These are phyloP conservation scores for Pseudocercospora musae DNA, from an alignment of 2,329 filamentous ascomycete species.

Conservation along the genomic window DNA sequence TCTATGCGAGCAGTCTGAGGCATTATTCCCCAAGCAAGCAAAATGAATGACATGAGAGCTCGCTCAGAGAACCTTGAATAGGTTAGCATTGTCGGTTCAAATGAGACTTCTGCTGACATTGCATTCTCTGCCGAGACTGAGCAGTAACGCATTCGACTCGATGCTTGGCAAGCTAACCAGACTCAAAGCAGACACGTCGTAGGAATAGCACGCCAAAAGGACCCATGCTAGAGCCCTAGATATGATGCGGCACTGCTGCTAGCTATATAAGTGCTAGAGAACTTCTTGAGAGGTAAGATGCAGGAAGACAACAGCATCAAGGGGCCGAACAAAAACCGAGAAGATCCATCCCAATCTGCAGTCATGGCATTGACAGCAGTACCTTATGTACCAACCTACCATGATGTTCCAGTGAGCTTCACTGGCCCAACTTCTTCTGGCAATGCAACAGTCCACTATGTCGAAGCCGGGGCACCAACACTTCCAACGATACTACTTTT, in stretches of 20 bases:
- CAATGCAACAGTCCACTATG: slow-evolving; percentile 22
- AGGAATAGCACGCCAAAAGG: not conserved
- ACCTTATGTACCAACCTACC: slow-evolving; percentile 17
- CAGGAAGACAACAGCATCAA: not conserved
- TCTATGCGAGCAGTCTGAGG: not conserved
- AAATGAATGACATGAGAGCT: not conserved
- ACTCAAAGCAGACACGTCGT: not conserved
- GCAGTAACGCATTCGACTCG: not conserved
- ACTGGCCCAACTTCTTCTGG: slow-evolving; percentile 11
- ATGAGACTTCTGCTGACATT: not conserved
- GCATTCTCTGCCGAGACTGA: not conserved
- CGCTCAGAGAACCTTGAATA: not conserved
- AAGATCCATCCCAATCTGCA: not conserved
- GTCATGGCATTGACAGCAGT: slow-evolving; percentile 4
- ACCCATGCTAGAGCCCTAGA: not conserved
- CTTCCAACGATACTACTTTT: slow-evolving; percentile 44
- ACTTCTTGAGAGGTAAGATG: not conserved
- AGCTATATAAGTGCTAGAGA: not conserved
- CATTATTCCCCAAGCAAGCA: not conserved
- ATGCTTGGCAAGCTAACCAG: not conserved
- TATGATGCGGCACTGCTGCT: no score
- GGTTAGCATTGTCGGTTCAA: not conserved
- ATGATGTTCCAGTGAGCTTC: slow-evolving; percentile 12
- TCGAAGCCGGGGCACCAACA: slow-evolving; percentile 20
- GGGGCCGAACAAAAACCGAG: not conserved